phyloP scores from a whole-genome alignment of 164 flowering plant species.

The Paratinospora sagittata region DNA sequence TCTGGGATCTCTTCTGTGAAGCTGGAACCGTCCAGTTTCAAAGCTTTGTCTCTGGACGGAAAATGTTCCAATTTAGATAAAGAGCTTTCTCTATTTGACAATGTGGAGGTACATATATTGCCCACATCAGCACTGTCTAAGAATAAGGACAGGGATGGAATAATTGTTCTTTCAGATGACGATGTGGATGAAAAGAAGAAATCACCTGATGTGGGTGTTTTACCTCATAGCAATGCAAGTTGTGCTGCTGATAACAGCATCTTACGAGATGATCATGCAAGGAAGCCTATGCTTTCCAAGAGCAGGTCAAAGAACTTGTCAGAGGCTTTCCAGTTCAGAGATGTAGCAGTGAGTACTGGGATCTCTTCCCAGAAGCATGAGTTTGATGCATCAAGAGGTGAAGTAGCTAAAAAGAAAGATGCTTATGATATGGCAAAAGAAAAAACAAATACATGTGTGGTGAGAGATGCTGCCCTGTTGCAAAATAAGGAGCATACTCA shows the following conservation, averaged over 20 bases:
- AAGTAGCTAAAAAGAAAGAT: slow-evolving; percentile 8
- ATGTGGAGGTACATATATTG: slow-evolving; percentile 24
- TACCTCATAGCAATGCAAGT: slow-evolving; percentile 16
- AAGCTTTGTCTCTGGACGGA: slow-evolving; percentile 23
- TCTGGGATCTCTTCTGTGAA: slow-evolving; percentile 17
- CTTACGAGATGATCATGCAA: slow-evolving; percentile 14
- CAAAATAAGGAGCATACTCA: slow-evolving; percentile 1
- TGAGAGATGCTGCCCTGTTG: slow-evolving; percentile 5
- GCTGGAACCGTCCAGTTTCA: slow-evolving; percentile 17
- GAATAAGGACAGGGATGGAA: slow-evolving; percentile 9
- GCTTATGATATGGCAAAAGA: slow-evolving; percentile 3
- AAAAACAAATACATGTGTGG: neutral
- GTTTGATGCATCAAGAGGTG: slow-evolving; percentile 16
- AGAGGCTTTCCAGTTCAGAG: slow-evolving; percentile 16
- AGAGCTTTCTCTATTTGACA: slow-evolving; percentile 20
- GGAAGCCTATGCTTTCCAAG: slow-evolving; percentile 12
- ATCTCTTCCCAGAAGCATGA: slow-evolving; percentile 22
- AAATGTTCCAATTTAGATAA: slow-evolving; percentile 18
- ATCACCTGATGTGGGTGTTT: slow-evolving; percentile 12
- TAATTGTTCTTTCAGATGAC: slow-evolving; percentile 73
- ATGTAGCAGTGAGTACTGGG: slow-evolving; percentile 15
- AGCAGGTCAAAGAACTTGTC: slow-evolving; percentile 20
- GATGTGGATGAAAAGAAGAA: slow-evolving; percentile 37
- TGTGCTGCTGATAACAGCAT: slow-evolving; percentile 14
- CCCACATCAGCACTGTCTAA: slow-evolving; percentile 17